Conservation (phyloP, 495 filamentous ascomycete species). For the Penicillium bovifimosum region DNA sequence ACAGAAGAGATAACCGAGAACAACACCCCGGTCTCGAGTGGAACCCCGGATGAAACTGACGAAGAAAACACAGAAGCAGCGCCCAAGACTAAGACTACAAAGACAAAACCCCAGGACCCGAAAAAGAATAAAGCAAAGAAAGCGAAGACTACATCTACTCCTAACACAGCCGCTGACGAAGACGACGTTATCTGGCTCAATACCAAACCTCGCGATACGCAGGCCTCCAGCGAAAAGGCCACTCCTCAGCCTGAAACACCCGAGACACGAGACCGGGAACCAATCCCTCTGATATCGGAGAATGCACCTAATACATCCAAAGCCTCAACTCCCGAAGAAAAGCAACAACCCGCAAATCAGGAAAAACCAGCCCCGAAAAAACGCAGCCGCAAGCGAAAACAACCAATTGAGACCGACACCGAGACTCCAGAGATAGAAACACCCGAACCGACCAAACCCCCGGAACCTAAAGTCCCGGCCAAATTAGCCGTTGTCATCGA, state of each 20-base stretch:
- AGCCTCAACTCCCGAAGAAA: not conserved
- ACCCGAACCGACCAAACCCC: not conserved
- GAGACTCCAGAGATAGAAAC: not conserved
- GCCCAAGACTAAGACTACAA: constrained; percentile 3
- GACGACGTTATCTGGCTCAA: constrained; percentile 39
- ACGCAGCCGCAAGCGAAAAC: constrained; percentile 44
- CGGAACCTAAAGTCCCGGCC: not conserved
- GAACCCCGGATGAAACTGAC: constrained; percentile 6
- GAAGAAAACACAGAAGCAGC: not conserved
- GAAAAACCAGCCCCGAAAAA: constrained; percentile 31
- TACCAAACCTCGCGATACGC: constrained; percentile 18
- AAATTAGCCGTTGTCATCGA: not conserved
- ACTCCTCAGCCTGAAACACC: not conserved
- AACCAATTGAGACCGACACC: constrained; percentile 25
- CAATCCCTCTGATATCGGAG: not conserved
- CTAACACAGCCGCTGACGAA: constrained; percentile 22
- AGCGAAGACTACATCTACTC: constrained; percentile 33
- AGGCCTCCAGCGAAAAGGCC: not conserved
- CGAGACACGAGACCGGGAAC: not conserved
- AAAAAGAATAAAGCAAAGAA: constrained; percentile 40
- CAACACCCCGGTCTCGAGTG: not conserved
- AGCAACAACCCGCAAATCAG: constrained; percentile 1
- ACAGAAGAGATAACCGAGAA: not conserved
- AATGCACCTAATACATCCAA: not conserved
- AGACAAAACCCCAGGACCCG: constrained; percentile 17